Conservation (phyloP, 1,284 basidiomycete genomes). For the Mycena citricolor region DNA sequence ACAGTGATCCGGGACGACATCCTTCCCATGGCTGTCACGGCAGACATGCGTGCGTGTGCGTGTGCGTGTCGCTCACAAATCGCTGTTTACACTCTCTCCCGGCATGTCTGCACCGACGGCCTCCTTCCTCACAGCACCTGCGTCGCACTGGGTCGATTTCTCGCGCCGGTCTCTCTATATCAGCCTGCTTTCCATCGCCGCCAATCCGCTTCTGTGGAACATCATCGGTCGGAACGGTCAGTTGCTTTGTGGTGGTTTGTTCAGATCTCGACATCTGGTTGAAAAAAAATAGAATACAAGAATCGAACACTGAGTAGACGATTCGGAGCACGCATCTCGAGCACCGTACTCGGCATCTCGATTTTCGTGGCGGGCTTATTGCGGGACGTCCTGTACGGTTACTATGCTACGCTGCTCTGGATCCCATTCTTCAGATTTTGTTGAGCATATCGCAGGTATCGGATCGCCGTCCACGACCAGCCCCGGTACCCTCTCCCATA, state of each 20-base stretch:
- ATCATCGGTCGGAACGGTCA: conserved; percentile 89
- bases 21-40: no score
- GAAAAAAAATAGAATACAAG: conserved; percentile 68
- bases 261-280: background rate
- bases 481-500: conserved; percentile 60
- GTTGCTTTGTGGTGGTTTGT: no score
- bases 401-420: background rate
- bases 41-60: no score
- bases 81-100: no score
- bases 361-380: conserved; percentile 88
- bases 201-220: conserved; percentile 97
- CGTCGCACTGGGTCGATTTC: conserved; percentile 65
- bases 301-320: conserved; percentile 85
- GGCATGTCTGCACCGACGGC: no score
- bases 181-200: conserved; percentile 68
- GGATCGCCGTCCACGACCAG: conserved; percentile 70
- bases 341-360: conserved; percentile 87
- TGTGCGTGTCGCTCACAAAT: no score
- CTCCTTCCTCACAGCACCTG: no score
- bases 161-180: conserved; percentile 67
- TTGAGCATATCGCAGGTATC: conserved; percentile 55
- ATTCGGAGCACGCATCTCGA: conserved; percentile 77
- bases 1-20: no score
- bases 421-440: background rate
- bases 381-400: conserved; percentile 78